These are phyloP conservation scores for Phytophthora agathidicida DNA, from an alignment of 352 stramenopile species.

Conservation along the genomic window DNA sequence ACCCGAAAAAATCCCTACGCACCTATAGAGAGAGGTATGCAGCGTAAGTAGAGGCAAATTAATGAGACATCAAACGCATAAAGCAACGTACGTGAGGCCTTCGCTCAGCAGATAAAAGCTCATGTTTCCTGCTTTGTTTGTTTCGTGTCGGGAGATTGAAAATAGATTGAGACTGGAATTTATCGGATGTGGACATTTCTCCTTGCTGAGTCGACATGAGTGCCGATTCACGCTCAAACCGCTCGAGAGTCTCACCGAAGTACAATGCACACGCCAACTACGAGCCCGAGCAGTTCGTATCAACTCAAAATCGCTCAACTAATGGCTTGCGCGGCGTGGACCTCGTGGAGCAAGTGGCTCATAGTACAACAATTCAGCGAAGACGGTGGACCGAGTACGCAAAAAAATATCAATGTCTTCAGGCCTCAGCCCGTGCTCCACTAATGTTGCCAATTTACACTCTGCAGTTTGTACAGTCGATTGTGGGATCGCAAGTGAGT, in stretches of 20 bases:
- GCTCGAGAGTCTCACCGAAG: slow-evolving; percentile 7
- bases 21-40: slow-evolving; percentile 35
- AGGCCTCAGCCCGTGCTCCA: background rate
- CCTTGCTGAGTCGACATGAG: slow-evolving; percentile 6
- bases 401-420: background rate
- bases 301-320: slow-evolving; percentile 13
- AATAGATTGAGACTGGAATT: slow-evolving; percentile 14
- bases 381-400: slow-evolving; percentile 64
- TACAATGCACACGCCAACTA: background rate
- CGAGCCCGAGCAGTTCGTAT: slow-evolving; percentile 8
- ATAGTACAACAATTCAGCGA: slow-evolving; percentile 51
- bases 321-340: slow-evolving; percentile 46
- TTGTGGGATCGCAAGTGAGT: slow-evolving; percentile 67
- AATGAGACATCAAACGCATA: background rate
- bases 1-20: slow-evolving; percentile 58
- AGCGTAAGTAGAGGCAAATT: background rate
- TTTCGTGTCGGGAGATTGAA: slow-evolving; percentile 16
- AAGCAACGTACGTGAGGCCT: slow-evolving; percentile 58
- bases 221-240: slow-evolving; percentile 10
- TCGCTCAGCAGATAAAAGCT: slow-evolving; percentile 78
- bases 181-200: background rate
- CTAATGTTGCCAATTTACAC: background rate
- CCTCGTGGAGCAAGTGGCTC: slow-evolving; percentile 57
- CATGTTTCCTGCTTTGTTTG: slow-evolving; percentile 33
- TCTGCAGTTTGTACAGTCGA: slow-evolving; percentile 51